A percentile compares a stretch with the other conserved stretches of the same genome.
Conservation (phyloP, 192 early-diverging fungal genomes). For the Diversispora epigaea region DNA sequence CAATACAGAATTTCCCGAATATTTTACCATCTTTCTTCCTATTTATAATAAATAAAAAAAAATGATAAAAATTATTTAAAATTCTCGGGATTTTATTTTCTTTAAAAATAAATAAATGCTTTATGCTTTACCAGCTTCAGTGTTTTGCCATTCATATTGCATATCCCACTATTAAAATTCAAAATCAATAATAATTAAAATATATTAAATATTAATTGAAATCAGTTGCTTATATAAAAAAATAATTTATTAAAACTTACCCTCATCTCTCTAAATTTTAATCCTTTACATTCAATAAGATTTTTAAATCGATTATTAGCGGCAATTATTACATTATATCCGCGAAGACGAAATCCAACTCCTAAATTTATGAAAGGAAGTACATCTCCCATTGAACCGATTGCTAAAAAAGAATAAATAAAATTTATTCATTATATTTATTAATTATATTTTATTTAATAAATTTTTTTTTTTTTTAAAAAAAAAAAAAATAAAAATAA, state of each 20-base stretch:
- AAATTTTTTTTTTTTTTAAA: neutral
- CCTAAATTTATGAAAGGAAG: constrained; percentile 15
- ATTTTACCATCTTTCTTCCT: neutral
- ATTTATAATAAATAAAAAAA: neutral
- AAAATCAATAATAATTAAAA: neutral
- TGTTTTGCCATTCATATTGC: constrained; percentile 14
- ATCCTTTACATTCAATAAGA: neutral
- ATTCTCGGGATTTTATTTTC: neutral
- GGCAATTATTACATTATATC: constrained; percentile 19
- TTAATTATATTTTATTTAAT: too few species aligned
- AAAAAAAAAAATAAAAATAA: neutral
- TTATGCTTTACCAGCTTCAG: constrained; percentile 2
- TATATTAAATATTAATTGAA: neutral
- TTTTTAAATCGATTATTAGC: neutral
- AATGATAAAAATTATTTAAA: neutral
- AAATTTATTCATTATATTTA: neutral
- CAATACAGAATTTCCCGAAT: neutral
- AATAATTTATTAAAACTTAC: constrained; percentile 3
- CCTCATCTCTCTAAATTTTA: neutral
- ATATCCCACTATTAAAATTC: neutral
- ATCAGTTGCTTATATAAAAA: neutral
- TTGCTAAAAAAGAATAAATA: neutral
- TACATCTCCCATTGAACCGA: constrained; percentile 12
- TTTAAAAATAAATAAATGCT: neutral
- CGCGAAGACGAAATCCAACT: neutral